Base-by-base conservation (phyloP, 148 eudicot genomes). In the Diospyros kaki region DNA sequence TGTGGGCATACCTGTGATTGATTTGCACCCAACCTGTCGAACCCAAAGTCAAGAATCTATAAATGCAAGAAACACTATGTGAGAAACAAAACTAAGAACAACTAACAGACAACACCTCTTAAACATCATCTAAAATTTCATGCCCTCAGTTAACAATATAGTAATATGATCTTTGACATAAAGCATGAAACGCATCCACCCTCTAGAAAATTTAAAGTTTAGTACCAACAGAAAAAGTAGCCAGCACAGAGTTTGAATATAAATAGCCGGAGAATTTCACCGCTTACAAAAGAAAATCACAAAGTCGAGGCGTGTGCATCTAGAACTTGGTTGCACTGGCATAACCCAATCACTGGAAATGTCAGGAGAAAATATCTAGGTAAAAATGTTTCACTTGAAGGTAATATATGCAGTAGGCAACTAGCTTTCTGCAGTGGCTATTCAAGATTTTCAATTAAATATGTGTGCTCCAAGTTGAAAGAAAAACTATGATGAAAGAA, bases 21-120 rank as follows among this genome's bases (percentile, higher is more conserved):
- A 82, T 86, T 86, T 44, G 93, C 97, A 73, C 98, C 98, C 89
- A 95, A 76, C 54, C 98, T 89, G 81, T 95, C 96, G 68, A 95
- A 95, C 60, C 91, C 98, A 75, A 95, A 95, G 87, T 95, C 98
- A 79, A 95, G 98, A 82, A 95, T 83, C 98, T 92, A 82, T 56
- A 78, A 80, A 65, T 38, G 41, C 65, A 79, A 76, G 69, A 73
- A 58, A 51, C 3, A 68, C 51, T 12, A 64, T 46, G 40, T 54
- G 17, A 76, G 64, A 58, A n/a, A 46, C 9, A 73, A n/a, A 76
- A 58, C 43, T 40, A 44, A 50, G 59, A 12, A 2, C 1, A 64
- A 2, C 64, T 54, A 13, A 76, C 41, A 40, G 58, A 9, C 15
- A 52, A 71, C 69, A 50, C 11, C 40, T 54, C 54, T 43, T 64